These are phyloP conservation scores for Lantana camara DNA, from an alignment of 257 asterid genomes.

Conservation along the genomic window DNA sequence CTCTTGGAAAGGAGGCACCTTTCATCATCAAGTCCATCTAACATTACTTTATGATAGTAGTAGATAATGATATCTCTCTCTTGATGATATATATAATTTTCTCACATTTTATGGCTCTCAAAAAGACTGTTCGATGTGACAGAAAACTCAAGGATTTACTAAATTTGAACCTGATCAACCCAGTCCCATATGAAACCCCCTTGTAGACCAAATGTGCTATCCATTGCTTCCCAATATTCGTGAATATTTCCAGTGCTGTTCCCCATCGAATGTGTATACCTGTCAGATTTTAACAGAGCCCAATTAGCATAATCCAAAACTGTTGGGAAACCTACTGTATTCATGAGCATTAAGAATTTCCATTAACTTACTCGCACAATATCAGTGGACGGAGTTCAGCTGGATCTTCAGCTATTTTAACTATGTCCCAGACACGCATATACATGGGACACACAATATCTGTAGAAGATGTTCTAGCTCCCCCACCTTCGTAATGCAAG, in stretches of 20 bases:
- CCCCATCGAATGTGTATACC: conserved; percentile 98
- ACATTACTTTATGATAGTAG: too few relatives aligned
- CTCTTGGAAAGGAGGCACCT: too few relatives aligned
- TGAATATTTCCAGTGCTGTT: conserved; percentile 95
- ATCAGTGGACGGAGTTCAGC: conserved; percentile 85
- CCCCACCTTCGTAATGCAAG: conserved; percentile 97
- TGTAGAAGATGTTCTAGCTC: conserved; percentile 84
- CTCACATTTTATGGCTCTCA: conserved; percentile 1
- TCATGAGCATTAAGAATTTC: conserved; percentile 23
- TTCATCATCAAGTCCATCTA: too few relatives aligned
- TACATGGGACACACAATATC: conserved; percentile 99
- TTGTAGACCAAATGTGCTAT: conserved; percentile 93
- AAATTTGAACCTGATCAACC: conserved; percentile 87
- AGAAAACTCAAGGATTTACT: conserved; percentile 6
- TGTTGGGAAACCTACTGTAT: conserved; percentile 1
- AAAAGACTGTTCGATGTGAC: conserved; percentile 13
- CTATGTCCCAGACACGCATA: conserved; percentile 91
- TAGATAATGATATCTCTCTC: too few relatives aligned
- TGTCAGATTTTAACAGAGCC: conserved; percentile 36
- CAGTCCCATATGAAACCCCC: conserved; percentile 99
- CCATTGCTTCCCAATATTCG: conserved; percentile 98
- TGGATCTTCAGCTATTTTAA: conserved; percentile 89
- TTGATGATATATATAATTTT: conserved; percentile 9
- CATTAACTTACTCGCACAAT: conserved; percentile 86
- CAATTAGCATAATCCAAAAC: conserved; percentile 22